These are phyloP conservation scores for Sphagnum contortum DNA, from an alignment of 225 moss, liverwort and hornwort genomes.

Conservation along the genomic window DNA sequence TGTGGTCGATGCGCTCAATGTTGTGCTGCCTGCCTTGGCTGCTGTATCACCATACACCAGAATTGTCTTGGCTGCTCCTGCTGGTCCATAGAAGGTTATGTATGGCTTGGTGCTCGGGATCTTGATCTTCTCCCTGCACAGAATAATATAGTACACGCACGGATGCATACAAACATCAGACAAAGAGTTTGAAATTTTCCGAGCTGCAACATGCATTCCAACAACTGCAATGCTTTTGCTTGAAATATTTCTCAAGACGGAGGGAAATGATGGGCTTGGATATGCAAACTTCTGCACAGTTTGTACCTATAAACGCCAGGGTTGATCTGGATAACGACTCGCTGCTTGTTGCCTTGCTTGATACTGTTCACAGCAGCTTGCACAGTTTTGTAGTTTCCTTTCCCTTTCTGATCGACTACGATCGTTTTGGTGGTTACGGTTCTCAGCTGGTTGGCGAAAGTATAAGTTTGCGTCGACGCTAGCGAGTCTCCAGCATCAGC, in stretches of 20 bases:
- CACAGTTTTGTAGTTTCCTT: conserved; percentile 45
- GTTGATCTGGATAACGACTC: conserved; percentile 46
- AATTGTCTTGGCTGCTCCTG: conserved; percentile 19
- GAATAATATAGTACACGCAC: background rate
- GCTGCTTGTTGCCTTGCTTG: conserved; percentile 22
- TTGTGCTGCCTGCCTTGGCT: conserved; percentile 26
- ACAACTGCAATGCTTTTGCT: too few relatives aligned
- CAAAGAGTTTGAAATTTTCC: too few relatives aligned
- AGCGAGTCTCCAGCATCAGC: conserved; percentile 16
- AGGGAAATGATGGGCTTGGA: too few relatives aligned
- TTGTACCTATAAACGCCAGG: conserved; percentile 43
- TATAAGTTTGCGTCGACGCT: conserved; percentile 13
- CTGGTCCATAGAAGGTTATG: conserved; percentile 14
- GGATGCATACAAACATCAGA: too few relatives aligned
- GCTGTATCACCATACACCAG: conserved; percentile 41
- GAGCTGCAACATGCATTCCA: too few relatives aligned
- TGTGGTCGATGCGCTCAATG: conserved; percentile 29
- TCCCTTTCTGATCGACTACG: conserved; percentile 51
- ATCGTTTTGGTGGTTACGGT: conserved; percentile 13
- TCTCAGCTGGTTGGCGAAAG: conserved; percentile 28
- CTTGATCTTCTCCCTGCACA: conserved; percentile 32
- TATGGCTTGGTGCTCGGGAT: conserved; percentile 28
- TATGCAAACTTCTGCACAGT: too few relatives aligned
- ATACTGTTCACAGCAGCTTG: conserved; percentile 37
- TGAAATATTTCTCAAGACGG: too few relatives aligned